These are phyloP conservation scores for Ustilago bromivora DNA, from an alignment of 1,284 basidiomycete genomes.

Conservation along the genomic window DNA sequence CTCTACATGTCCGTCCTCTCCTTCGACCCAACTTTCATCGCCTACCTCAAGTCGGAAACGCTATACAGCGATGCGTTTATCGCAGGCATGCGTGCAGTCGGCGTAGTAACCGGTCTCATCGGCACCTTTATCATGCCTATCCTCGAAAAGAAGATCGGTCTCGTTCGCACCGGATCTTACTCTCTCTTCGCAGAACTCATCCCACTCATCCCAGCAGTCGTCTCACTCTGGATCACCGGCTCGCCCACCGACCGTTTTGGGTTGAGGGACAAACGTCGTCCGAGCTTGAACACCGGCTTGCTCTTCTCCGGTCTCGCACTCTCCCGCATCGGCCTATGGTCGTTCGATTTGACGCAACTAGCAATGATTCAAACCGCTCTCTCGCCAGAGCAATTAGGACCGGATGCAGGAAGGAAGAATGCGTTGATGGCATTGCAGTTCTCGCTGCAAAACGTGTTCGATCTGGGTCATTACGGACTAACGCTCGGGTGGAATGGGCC, in stretches of 20 bases:
- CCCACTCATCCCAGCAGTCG: conserved; percentile 45
- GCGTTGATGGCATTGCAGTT: conserved; percentile 58
- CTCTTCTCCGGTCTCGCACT: conserved; percentile 72
- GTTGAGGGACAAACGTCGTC: conserved; percentile 32
- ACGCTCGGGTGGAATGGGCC: conserved; percentile 57
- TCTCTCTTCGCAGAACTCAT: conserved; percentile 50
- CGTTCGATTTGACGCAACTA: conserved; percentile 74
- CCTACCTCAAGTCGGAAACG: conserved; percentile 64
- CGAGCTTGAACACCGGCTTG: conserved; percentile 53
- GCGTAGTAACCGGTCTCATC: conserved; percentile 72
- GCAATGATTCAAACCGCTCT: conserved; percentile 69
- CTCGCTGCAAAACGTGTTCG: conserved; percentile 55
- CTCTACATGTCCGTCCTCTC: conserved; percentile 74
- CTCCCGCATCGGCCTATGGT: conserved; percentile 74
- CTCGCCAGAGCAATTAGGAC: conserved; percentile 34
- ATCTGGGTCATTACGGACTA: conserved; percentile 55
- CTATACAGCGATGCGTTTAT: conserved; percentile 73
- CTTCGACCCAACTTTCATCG: conserved; percentile 61
- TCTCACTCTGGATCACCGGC: conserved; percentile 51
- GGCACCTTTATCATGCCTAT: conserved; percentile 73
- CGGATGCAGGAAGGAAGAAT: conserved; percentile 46
- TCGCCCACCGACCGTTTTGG: conserved; percentile 35
- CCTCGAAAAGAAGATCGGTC: conserved; percentile 71
- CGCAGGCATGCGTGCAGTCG: conserved; percentile 74
- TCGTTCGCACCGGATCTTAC: conserved; percentile 72